Evolutionary conservation across 345 rosid species (phyloP).

Genomic region (Cardamine occulta): DNA sequence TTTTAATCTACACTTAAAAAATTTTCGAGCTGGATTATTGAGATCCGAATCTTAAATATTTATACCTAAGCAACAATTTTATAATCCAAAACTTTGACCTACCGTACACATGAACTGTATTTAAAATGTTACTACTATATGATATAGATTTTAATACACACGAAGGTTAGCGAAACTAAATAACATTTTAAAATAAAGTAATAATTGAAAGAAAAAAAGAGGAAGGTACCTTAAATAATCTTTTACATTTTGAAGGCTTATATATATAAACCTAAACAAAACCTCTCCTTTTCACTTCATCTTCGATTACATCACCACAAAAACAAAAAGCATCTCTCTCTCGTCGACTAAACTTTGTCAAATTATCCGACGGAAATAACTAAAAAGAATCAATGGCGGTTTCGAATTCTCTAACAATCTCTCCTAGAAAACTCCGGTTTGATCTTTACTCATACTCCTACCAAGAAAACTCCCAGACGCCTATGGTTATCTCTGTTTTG

Average conservation of each 20-base stretch:
- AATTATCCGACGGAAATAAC: background rate
- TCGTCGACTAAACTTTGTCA: conserved; percentile 6
- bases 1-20: background rate
- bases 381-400: conserved; percentile 41
- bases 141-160: conserved; percentile 24
- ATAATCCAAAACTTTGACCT: conserved; percentile 9
- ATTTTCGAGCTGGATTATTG: background rate
- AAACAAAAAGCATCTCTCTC: conserved; percentile 3
- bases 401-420: conserved; percentile 53
- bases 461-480: conserved; percentile 60
- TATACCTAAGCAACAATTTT: conserved; percentile 5
- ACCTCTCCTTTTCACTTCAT: conserved; percentile 35
- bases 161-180: conserved; percentile 25
- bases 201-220: conserved; percentile 11
- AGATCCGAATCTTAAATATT: conserved; percentile 13
- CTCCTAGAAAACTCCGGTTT: conserved; percentile 84
- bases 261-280: conserved; percentile 39
- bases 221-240: conserved; percentile 37
- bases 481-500: conserved; percentile 80
- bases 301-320: conserved; percentile 24
- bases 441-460: conserved; percentile 74
- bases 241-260: conserved; percentile 23
- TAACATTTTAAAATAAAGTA: conserved; percentile 20
- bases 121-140: background rate
- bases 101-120: conserved; percentile 31